phyloP scores from a whole-genome alignment of 495 filamentous ascomycete species.

The Xylaria telfairii region DNA sequence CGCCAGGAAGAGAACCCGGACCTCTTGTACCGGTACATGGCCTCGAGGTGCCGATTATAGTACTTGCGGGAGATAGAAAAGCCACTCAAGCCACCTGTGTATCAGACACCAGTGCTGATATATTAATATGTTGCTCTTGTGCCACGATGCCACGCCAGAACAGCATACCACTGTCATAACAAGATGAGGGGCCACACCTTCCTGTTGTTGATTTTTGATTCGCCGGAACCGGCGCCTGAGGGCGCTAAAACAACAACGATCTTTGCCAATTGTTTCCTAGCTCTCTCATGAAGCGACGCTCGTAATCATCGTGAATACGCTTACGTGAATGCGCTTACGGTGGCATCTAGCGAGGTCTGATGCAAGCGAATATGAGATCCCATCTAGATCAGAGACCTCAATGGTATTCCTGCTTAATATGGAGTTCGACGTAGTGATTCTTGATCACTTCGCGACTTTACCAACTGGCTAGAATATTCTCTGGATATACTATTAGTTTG shows the following conservation, averaged over 20 bases:
- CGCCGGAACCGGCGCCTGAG: not conserved
- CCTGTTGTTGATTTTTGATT: slow-evolving; percentile 14
- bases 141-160: slow-evolving; percentile 37
- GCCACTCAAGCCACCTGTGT: slow-evolving; percentile 38
- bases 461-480: no score
- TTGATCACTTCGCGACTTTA: not conserved
- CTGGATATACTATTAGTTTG: not conserved
- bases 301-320: slow-evolving; percentile 7
- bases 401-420: not conserved
- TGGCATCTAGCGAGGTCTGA: slow-evolving; percentile 8
- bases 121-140: slow-evolving; percentile 38
- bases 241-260: slow-evolving; percentile 17
- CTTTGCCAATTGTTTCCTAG: slow-evolving; percentile 15
- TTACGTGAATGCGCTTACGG: not conserved
- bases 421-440: not conserved
- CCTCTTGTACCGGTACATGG: not conserved
- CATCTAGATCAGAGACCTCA: slow-evolving; percentile 8
- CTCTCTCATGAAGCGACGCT: not conserved
- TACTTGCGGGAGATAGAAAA: slow-evolving; percentile 24
- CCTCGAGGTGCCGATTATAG: not conserved
- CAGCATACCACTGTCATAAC: slow-evolving; percentile 27
- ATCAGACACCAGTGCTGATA: slow-evolving; percentile 34
- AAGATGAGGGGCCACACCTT: slow-evolving; percentile 20
- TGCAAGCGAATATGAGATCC: not conserved
- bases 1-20: not conserved